These are phyloP conservation scores for Coemansia sp. DNA, from an alignment of 371 early-diverging fungal genomes.

Conservation along the genomic window DNA sequence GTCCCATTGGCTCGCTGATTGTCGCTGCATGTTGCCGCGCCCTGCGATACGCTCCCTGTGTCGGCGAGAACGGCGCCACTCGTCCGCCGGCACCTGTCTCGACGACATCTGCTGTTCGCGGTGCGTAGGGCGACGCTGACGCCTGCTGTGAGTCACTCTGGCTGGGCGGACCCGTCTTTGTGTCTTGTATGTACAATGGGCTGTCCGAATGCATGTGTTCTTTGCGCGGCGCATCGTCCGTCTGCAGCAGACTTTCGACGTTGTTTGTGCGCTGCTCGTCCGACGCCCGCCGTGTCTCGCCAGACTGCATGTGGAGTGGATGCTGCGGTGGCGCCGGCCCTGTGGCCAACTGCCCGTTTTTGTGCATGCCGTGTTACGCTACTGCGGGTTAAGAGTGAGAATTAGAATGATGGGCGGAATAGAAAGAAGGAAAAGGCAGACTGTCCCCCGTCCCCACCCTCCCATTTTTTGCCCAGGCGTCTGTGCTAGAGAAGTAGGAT, in stretches of 20 bases:
- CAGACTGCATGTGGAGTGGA: slow-evolving; percentile 1
- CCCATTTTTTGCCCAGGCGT: background rate
- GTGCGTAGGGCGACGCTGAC: slow-evolving; percentile 19
- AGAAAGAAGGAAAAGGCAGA: background rate
- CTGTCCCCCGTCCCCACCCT: slow-evolving; percentile 8
- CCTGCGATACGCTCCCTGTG: slow-evolving; percentile 7
- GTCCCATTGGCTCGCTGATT: slow-evolving; percentile 43
- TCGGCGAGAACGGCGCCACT: background rate
- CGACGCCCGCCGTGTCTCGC: slow-evolving; percentile 1
- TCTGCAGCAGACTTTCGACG: slow-evolving; percentile 39
- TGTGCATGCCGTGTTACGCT: slow-evolving; percentile 22
- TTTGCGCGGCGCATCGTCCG: slow-evolving; percentile 2
- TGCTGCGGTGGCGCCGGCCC: slow-evolving; percentile 23
- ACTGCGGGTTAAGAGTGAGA: background rate
- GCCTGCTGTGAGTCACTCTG: slow-evolving; percentile 12
- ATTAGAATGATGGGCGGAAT: background rate
- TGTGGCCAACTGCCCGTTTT: slow-evolving; percentile 44
- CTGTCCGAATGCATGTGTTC: slow-evolving; percentile 11
- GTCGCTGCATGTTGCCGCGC: slow-evolving; percentile 44
- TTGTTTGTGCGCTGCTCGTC: slow-evolving; percentile 28
- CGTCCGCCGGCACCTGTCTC: background rate
- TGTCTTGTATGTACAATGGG: slow-evolving; percentile 16
- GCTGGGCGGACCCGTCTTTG: background rate
- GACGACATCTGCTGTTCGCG: background rate
- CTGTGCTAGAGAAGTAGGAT: background rate